phyloP scores from a whole-genome alignment of 352 stramenopile genomes.

The Phytophthora citrophthora region DNA sequence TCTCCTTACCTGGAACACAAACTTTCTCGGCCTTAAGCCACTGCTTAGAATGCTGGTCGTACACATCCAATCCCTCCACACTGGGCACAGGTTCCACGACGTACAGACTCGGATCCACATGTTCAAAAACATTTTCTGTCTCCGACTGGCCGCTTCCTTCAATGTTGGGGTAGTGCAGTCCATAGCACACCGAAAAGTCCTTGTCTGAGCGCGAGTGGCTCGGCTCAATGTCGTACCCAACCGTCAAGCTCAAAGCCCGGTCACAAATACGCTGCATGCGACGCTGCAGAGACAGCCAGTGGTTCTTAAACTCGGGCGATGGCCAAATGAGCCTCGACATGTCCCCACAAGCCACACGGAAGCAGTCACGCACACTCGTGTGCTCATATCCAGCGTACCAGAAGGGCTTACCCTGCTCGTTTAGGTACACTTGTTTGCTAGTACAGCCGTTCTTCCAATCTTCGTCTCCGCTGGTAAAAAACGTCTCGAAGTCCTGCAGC shows the following conservation, averaged over 20 bases:
- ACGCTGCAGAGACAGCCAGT: conserved; percentile 50
- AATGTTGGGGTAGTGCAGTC: conserved; percentile 67
- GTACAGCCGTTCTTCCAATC: conserved; percentile 51
- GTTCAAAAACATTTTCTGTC: conserved; percentile 69
- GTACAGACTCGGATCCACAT: conserved; percentile 67
- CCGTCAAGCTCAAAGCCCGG: conserved; percentile 52
- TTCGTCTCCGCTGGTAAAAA: conserved; percentile 51
- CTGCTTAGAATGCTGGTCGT: conserved; percentile 54
- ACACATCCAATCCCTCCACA: conserved; percentile 66
- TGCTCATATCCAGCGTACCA: conserved; percentile 72
- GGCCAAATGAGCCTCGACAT: conserved; percentile 59
- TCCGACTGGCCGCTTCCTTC: conserved; percentile 56
- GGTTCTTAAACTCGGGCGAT: conserved; percentile 41
- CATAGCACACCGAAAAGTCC: conserved; percentile 71
- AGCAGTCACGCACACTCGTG: conserved; percentile 65
- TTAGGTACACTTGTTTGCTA: conserved; percentile 63
- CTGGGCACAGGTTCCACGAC: conserved; percentile 61
- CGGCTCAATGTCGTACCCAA: conserved; percentile 49
- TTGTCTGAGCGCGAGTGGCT: conserved; percentile 39
- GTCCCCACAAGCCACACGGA: conserved; percentile 59
- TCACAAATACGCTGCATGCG: conserved; percentile 62
- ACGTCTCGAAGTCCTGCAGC: conserved; percentile 46
- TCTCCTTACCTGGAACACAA: conserved; percentile 57
- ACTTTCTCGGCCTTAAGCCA: conserved; percentile 61
- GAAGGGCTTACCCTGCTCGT: conserved; percentile 64